Percentiles rank a stretch among this genome's conserved stretches.
These are phyloP conservation scores for Ascochyta fabae DNA, from an alignment of 2,329 filamentous ascomycete species.

Conservation along the genomic window DNA sequence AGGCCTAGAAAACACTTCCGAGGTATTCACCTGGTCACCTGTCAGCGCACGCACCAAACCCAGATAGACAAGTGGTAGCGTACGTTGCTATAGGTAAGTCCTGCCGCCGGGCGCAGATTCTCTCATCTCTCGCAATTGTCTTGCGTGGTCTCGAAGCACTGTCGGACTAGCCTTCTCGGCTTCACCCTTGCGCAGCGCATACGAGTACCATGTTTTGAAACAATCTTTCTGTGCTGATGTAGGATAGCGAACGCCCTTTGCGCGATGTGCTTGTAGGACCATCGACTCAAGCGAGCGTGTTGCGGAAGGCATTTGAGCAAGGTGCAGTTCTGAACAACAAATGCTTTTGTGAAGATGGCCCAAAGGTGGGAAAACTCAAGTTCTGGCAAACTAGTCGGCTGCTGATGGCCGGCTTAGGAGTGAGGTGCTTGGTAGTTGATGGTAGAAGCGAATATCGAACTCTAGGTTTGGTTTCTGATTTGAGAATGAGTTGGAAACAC, in stretches of 20 bases:
- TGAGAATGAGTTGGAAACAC: neutral
- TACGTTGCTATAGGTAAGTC: constrained; percentile 35
- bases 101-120: constrained; percentile 37
- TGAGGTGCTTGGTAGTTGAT: neutral
- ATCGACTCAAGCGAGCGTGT: constrained; percentile 40
- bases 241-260: constrained; percentile 44
- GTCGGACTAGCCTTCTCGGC: constrained; percentile 26
- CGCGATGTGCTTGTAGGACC: constrained; percentile 45
- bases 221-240: constrained; percentile 41
- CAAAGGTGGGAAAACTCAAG: neutral
- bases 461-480: neutral
- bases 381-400: neutral
- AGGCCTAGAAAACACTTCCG: too few species aligned
- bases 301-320: constrained; percentile 32
- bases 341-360: neutral
- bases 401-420: neutral
- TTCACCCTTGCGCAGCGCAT: constrained; percentile 37
- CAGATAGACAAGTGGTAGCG: neutral
- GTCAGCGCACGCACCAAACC: too few species aligned
- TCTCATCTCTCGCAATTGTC: constrained; percentile 29
- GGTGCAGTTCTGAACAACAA: neutral
- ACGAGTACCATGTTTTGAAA: constrained; percentile 48
- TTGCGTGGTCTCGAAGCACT: constrained; percentile 32
- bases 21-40: too few species aligned
- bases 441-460: too few species aligned